Base-by-base conservation (phyloP, 176 grass and related monocot species). In the Eragrostis curvula region DNA sequence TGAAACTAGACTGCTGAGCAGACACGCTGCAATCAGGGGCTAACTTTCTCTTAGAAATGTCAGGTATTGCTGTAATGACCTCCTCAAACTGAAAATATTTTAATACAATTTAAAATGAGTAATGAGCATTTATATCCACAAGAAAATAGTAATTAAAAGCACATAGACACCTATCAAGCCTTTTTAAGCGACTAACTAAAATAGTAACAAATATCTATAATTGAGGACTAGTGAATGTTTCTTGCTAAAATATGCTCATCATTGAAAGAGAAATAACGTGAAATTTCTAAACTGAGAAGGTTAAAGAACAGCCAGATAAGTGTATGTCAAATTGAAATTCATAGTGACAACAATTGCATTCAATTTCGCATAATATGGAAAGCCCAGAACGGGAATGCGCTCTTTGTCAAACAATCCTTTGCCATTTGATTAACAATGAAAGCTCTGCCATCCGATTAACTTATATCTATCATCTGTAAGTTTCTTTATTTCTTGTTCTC, bases 1-100 rank as follows among this genome's bases (percentile, higher is more conserved):
- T 36, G 29, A 73, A 78, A 65, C 67, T 83, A 65, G 73, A 53
- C 27, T 79, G 72, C 21, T 32, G 49, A 21, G 67, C 69, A 77
- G 71, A 65, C 50, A 77, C n/a, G 58, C 6, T 75, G 57, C 39
- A 74, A 20, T 80, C 83, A 45, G 56, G 47, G 30, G 48, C 48
- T 14, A 48, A n/a, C 39, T 86, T 90, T 76, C 78, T 84, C 58
- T 61, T 87, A 29, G 70, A 77, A 44, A 46, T 15, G 63, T 90
- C 74, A 73, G 88, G 65, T 53, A 50, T 40, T 77, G 62, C 77
- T 71, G 82, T 71, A 71, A 27, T 18, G 3, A 57, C 12, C 12
- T 71, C 82, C 77, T 89, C 46, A 66, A 85, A 81, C 56, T 81
- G 11, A 57, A 89, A 81, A 10, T 61, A 36, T 64, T 66, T 51